A percentile compares a stretch with the other conserved stretches of the same genome.
These are phyloP conservation scores for Malus hybrid DNA, from an alignment of 331 rosid genomes.

Conservation along the genomic window DNA sequence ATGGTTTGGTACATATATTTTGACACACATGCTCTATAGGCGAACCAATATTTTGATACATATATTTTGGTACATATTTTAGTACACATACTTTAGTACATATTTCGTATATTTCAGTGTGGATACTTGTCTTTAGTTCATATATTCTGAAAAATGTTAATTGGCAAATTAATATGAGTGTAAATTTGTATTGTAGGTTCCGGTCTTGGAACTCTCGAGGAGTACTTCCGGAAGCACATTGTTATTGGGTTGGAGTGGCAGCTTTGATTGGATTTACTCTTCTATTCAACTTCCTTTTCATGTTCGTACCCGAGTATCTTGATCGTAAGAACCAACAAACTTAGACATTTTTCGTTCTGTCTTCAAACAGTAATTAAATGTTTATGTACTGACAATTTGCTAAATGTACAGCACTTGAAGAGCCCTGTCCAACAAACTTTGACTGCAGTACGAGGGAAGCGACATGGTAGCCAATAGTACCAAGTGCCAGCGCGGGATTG, in stretches of 20 bases:
- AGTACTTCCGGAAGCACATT: constrained; percentile 10
- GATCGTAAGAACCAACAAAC: constrained; percentile 24
- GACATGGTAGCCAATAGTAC: neutral
- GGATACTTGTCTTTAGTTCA: too few relatives aligned
- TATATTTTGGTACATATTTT: too few relatives aligned
- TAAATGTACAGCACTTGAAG: constrained; percentile 20
- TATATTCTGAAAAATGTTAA: neutral
- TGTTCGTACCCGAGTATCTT: constrained; percentile 35
- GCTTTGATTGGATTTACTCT: constrained; percentile 36
- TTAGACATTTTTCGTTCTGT: neutral
- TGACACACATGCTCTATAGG: too few relatives aligned
- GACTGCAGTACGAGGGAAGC: neutral
- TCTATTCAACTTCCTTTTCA: constrained; percentile 30
- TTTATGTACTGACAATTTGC: neutral
- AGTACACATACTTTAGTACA: too few relatives aligned
- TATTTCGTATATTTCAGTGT: too few relatives aligned
- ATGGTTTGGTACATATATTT: too few relatives aligned
- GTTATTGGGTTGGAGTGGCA: constrained; percentile 60
- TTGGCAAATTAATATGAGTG: neutral
- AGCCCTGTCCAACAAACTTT: neutral
- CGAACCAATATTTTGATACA: too few relatives aligned
- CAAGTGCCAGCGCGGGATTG: constrained; percentile 27
- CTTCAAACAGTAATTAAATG: neutral
- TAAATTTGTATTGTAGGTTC: constrained; percentile 1
- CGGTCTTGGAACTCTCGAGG: constrained; percentile 2